Percentiles rank a stretch among this genome's conserved stretches.
phyloP scores from a whole-genome alignment of 2,329 filamentous ascomycete species.

The Fusarium equiseti region DNA sequence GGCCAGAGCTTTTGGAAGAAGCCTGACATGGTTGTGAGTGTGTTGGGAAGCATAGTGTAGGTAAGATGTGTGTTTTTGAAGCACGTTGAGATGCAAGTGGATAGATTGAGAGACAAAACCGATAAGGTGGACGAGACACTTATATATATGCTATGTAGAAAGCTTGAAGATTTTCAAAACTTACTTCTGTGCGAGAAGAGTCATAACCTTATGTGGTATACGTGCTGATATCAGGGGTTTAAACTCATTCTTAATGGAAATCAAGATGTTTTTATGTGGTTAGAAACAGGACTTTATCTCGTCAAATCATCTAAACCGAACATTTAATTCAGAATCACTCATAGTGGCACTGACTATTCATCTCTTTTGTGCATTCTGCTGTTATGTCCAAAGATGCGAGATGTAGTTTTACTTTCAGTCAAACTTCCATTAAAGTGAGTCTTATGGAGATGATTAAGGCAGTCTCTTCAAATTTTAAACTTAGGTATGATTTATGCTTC shows the following conservation, averaged over 20 bases:
- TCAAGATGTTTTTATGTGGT: not conserved
- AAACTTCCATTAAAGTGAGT: not conserved
- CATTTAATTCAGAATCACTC: not conserved
- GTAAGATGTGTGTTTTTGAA: not conserved
- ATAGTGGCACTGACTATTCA: not conserved
- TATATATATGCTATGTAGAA: not conserved
- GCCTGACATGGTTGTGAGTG: not conserved
- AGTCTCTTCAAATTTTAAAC: not conserved
- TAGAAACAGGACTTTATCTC: not conserved
- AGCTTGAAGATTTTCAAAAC: not conserved
- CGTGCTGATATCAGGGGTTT: not conserved
- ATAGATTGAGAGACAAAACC: not conserved
- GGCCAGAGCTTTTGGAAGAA: not conserved
- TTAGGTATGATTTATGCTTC: not conserved
- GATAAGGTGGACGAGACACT: not conserved
- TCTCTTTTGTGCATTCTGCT: no score
- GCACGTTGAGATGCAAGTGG: not conserved
- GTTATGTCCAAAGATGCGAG: not conserved
- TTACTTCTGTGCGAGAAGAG: not conserved
- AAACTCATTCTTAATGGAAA: not conserved
- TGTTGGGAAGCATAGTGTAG: not conserved
- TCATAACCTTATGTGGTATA: not conserved
- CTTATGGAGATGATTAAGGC: not conserved
- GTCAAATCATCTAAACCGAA: rapidly evolving
- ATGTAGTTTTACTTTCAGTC: not conserved